phyloP scores from a whole-genome alignment of 129 eudicot species.

The Glebionis coronaria region DNA sequence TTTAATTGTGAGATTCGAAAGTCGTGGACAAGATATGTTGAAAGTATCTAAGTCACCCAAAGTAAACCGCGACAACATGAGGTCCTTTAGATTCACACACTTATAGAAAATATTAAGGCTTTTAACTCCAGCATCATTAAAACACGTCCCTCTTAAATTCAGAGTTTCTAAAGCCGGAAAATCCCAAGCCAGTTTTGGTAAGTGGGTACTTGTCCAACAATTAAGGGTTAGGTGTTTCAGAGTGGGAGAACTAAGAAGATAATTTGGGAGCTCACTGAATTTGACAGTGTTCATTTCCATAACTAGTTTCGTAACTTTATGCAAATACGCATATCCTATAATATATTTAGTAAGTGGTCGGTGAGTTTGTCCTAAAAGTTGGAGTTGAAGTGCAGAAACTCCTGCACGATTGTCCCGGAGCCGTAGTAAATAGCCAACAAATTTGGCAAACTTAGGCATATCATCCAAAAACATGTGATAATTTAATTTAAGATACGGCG shows the following conservation, averaged over 20 bases:
- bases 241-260: constrained; percentile 7
- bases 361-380: neutral
- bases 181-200: constrained; percentile 13
- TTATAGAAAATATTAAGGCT: constrained; percentile 19
- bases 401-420: neutral
- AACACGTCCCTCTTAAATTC: neutral
- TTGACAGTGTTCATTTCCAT: neutral
- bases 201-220: neutral
- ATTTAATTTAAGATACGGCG: neutral
- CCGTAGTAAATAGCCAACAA: constrained; percentile 7
- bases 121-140: neutral
- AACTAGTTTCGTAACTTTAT: constrained; percentile 10
- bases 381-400: constrained; percentile 1
- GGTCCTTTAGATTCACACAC: constrained; percentile 23
- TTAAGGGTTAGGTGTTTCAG: constrained; percentile 21
- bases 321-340: neutral
- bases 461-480: neutral
- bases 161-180: constrained; percentile 23
- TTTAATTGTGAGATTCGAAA: constrained; percentile 12
- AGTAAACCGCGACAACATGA: neutral
- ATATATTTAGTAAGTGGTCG: constrained; percentile 1
- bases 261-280: neutral
- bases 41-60: neutral
- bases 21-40: neutral
- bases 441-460: neutral